Evolutionary conservation across 73 alveolate species (phyloP), one percentile per base, ranked within the genome.

Genomic region (Loxodes magnus): DNA sequence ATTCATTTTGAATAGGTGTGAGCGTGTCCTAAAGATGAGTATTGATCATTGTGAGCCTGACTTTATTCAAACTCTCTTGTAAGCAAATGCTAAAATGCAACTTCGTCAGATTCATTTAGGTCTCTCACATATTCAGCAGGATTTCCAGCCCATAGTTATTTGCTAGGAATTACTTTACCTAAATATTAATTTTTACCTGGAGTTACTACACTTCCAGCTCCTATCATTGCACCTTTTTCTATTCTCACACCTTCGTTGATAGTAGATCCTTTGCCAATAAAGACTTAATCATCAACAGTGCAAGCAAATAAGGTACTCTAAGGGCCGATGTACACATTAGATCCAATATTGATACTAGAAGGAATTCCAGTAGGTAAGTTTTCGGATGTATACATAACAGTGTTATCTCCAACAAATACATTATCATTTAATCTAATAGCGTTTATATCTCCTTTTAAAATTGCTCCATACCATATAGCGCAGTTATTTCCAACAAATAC

Each of bases 111-210:
- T 26, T 64, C 67, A 37, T 49, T 69, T 10, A 76, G 37, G 12
- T 76, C 79, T 46, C 85, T 53, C 1, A 69, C 48, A 35, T 61
- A 64, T 53, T 64, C 48, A 35, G 74, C 84, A 25, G 96, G 93
- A 46, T 68, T 73, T 22, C 96, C 96, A 17, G 84, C 96, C 90
- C 90, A 85, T n/a, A n/a, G n/a, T n/a, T n/a, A n/a, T n/a, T n/a
- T n/a, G n/a, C n/a, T n/a, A n/a, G n/a, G n/a, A n/a, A n/a, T n/a
- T n/a, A n/a, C n/a, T n/a, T n/a, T n/a, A n/a, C n/a, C n/a, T n/a
- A n/a, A n/a, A n/a, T n/a, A n/a, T n/a, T n/a, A n/a, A n/a, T n/a
- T n/a, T n/a, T 85, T 68, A 20, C 96, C 96, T 31, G 96, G 93
- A 21, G 91, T 87, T 16, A 85, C 96, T 27, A 85, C 86, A 7